A percentile compares a stretch with the other conserved stretches of the same genome.
Evolutionary conservation across 2,329 filamentous ascomycete species (phyloP).

Genomic region (Nannizzia gypsea): DNA sequence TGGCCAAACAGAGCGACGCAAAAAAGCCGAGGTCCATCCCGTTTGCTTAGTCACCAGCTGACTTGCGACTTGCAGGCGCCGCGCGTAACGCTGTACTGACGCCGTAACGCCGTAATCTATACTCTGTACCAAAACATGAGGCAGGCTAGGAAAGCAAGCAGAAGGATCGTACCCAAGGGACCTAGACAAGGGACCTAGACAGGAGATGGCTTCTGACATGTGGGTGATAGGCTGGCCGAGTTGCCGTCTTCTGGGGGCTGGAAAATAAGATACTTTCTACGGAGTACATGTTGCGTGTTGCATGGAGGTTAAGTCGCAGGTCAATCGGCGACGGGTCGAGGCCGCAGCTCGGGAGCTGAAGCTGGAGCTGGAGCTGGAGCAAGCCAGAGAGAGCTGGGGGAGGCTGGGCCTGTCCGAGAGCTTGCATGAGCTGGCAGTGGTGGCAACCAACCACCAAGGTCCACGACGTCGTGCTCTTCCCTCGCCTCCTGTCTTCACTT

Average conservation of each 20-base stretch:
- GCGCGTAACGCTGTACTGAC: not conserved
- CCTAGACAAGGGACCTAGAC: not conserved
- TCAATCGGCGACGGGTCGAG: not conserved
- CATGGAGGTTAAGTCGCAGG: too few relatives aligned
- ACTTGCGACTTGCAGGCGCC: too few relatives aligned
- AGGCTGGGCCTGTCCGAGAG: not conserved
- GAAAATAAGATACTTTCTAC: not conserved
- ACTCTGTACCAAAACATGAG: not conserved
- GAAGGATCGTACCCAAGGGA: not conserved
- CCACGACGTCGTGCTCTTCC: not conserved
- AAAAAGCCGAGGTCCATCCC: too few relatives aligned
- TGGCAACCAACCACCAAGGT: slow-evolving; percentile 2
- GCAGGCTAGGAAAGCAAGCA: not conserved
- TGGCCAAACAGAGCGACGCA: too few relatives aligned
- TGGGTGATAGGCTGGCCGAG: not conserved
- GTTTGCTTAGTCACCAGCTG: too few relatives aligned
- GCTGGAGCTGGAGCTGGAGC: not conserved
- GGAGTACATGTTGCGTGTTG: too few relatives aligned
- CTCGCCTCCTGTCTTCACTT: not conserved
- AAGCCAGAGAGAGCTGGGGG: not conserved
- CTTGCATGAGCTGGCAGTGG: not conserved
- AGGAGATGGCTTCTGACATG: not conserved
- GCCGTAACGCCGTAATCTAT: not conserved
- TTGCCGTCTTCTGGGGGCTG: not conserved
- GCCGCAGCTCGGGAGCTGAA: not conserved